Base-by-base conservation (phyloP, 805 yeast species). In the Candida orba region DNA sequence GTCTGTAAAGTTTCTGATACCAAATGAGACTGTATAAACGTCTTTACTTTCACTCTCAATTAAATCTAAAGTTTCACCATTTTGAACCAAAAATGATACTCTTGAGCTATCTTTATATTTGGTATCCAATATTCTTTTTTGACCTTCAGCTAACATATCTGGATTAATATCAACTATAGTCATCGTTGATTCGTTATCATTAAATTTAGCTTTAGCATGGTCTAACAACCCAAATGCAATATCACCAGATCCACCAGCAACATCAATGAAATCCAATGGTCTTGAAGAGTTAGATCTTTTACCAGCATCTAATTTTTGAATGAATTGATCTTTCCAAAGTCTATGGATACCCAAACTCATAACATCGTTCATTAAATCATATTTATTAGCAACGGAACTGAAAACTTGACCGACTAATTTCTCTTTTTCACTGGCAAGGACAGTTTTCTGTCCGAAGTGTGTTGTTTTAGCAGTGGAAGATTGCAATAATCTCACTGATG, bases 191-290 rank as follows among this genome's bases (percentile, higher is more conserved):
- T 72, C 69, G 33, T 65, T 72, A 66, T 93, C 99, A 45, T 84
- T 81, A 59, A 79, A 87, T 49, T 79, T 77, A 34, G 71, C 65
- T 50, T 82, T 80, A 9, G 98, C 98, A 65, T 93, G 96, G 57
- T 89, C 96, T 49, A 93, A 71, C 50, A 93, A 73, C 3, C 99
- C 95, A 66, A 88, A 88, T 1, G 99, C 99, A 65, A 93, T 91
- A 60, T 93, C 99, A 38, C 99, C 99, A 10, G 98, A 88, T 22
- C 99, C 99, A 47, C 99, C 99, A 24, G 99, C 99, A 45, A 93
- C 98, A 64, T 93, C 99, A 50, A 93, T 73, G 58, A 93, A 91
- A 46, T 81, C 78, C 55, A 93, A 69, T 4, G 96, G 96, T 51
- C 81, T 76, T 13, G 79, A 76, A 3, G 45, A 42, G 37, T 91